A percentile compares a stretch with the other conserved stretches of the same genome.
phyloP scores from a whole-genome alignment of 176 grass and related monocot genomes.

The Carex cristatella region DNA sequence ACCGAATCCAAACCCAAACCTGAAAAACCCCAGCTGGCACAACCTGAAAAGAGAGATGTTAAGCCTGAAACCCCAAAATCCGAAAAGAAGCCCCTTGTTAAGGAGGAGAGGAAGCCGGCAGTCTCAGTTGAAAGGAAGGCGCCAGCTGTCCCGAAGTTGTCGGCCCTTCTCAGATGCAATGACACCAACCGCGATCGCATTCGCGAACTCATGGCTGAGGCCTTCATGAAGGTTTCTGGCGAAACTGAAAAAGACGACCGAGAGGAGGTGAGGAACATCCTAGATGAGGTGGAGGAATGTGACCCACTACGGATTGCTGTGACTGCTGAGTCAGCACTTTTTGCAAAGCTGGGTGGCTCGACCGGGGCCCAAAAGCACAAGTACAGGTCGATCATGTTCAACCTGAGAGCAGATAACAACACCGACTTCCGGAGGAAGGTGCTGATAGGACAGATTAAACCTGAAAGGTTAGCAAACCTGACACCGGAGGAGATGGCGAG shows the following conservation, averaged over 20 bases:
- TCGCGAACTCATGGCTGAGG: conserved; percentile 65
- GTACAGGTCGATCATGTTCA: conserved; percentile 85
- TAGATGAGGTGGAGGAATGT: conserved; percentile 53
- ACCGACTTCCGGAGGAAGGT: conserved; percentile 64
- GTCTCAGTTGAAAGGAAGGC: conserved; percentile 12
- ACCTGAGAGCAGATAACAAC: conserved; percentile 73
- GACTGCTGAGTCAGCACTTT: conserved; percentile 55
- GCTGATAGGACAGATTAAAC: conserved; percentile 51
- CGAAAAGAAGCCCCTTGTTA: conserved; percentile 5
- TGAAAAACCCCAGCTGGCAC: conserved; percentile 25
- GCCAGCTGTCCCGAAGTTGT: conserved; percentile 41
- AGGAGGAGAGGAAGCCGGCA: not conserved
- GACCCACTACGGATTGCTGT: conserved; percentile 74
- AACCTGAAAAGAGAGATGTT: conserved; percentile 33
- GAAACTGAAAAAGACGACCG: conserved; percentile 56
- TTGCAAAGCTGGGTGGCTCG: conserved; percentile 58
- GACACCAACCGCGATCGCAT: conserved; percentile 57
- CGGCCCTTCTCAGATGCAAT: conserved; percentile 63
- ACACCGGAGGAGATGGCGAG: conserved; percentile 70
- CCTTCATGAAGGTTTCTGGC: conserved; percentile 54
- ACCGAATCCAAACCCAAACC: conserved; percentile 15
- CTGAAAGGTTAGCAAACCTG: conserved; percentile 39
- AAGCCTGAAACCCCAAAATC: conserved; percentile 18
- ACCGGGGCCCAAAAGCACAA: conserved; percentile 66
- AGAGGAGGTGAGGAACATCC: conserved; percentile 59